Evolutionary conservation across 2,329 filamentous ascomycete genomes (phyloP).

Genomic region (Penicillium sp.): DNA sequence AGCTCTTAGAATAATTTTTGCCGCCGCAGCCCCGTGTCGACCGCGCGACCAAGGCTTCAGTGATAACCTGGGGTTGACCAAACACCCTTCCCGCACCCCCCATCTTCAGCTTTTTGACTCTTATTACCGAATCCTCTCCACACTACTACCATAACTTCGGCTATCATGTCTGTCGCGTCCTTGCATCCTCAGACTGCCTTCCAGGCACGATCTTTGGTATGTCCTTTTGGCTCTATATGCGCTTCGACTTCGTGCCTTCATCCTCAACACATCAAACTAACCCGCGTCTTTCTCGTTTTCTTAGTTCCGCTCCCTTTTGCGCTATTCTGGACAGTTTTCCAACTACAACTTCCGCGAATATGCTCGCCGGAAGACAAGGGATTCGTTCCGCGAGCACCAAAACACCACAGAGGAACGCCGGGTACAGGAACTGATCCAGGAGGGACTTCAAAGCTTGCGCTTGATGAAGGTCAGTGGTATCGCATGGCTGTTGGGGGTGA

Average conservation of each 20-base stretch:
- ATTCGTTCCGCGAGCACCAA: slow-evolving; percentile 83
- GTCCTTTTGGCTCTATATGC: slow-evolving; percentile 13
- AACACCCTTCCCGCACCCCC: not conserved
- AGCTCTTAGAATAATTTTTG: not conserved
- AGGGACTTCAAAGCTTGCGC: slow-evolving; percentile 81
- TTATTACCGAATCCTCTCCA: not conserved
- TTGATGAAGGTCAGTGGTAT: slow-evolving; percentile 73
- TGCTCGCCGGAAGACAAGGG: slow-evolving; percentile 81
- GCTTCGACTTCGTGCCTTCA: not conserved
- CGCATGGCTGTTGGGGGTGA: not conserved
- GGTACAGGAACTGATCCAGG: slow-evolving; percentile 86
- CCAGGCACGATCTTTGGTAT: slow-evolving; percentile 49
- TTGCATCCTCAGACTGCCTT: slow-evolving; percentile 45
- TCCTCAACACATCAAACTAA: slow-evolving; percentile 1
- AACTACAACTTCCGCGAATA: slow-evolving; percentile 99
- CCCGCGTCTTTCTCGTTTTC: not conserved
- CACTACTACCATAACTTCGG: not conserved
- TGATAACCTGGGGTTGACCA: not conserved
- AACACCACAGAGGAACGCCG: slow-evolving; percentile 68
- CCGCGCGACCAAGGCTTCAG: not conserved
- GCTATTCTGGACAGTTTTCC: slow-evolving; percentile 81
- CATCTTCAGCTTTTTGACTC: not conserved
- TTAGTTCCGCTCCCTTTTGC: slow-evolving; percentile 88
- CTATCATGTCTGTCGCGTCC: slow-evolving; percentile 45
- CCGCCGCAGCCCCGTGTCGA: not conserved